These are phyloP conservation scores for Pisolithus sp. DNA, from an alignment of 768 basidiomycete species.

Conservation along the genomic window DNA sequence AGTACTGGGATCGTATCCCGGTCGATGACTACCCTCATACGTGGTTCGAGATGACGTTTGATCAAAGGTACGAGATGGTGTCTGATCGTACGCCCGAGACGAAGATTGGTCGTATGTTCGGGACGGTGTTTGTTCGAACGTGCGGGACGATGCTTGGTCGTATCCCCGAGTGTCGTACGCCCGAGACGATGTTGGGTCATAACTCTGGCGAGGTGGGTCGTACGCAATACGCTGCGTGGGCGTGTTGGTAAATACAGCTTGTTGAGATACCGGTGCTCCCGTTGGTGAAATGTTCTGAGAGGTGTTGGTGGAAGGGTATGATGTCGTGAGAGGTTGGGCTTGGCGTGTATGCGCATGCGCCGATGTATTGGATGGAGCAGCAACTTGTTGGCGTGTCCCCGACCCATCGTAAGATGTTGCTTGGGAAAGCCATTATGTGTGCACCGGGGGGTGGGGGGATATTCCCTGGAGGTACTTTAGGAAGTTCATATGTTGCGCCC, in stretches of 20 bases:
- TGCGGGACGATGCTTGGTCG: too few relatives aligned
- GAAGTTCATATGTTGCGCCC: conserved; percentile 6
- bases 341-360: neutral
- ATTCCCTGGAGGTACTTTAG: neutral
- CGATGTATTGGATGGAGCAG: neutral
- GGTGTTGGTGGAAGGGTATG: neutral
- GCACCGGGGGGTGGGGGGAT: conserved; percentile 12
- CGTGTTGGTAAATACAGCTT: neutral
- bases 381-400: neutral
- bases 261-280: neutral
- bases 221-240: neutral
- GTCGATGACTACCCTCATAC: too few relatives aligned
- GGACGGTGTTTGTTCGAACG: too few relatives aligned
- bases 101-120: too few relatives aligned
- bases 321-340: neutral
- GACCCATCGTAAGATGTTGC: conserved; percentile 10
- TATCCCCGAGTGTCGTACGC: too few relatives aligned
- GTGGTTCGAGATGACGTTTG: too few relatives aligned
- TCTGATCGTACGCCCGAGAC: too few relatives aligned
- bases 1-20: too few relatives aligned
- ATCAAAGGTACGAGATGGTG: too few relatives aligned
- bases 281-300: neutral
- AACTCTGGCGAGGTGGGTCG: neutral
- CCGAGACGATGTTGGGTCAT: too few relatives aligned
- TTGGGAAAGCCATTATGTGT: conserved; percentile 16